Evolutionary conservation across 192 early-diverging fungal genomes (phyloP).

Genomic region (Phycomyces nitens): DNA sequence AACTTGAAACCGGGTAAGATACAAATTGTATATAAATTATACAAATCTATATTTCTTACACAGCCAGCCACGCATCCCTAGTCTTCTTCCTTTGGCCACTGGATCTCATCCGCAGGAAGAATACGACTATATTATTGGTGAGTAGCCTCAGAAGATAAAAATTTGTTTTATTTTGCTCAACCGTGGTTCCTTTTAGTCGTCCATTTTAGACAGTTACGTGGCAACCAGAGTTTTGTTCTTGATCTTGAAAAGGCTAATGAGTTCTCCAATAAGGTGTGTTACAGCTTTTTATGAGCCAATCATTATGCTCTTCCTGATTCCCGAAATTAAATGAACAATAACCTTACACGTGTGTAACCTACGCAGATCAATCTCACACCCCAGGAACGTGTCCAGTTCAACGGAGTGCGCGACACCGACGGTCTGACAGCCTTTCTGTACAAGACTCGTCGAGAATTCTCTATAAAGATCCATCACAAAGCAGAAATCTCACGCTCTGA

Average conservation of each 20-base stretch:
- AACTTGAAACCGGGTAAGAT: not conserved
- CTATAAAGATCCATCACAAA: slow-evolving; percentile 36
- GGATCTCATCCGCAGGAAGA: not conserved
- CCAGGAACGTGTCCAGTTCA: slow-evolving; percentile 26
- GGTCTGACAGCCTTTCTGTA: slow-evolving; percentile 28
- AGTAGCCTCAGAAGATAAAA: no score
- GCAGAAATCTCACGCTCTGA: slow-evolving; percentile 3
- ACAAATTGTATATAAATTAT: not conserved
- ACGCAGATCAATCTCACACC: slow-evolving; percentile 21
- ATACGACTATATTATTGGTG: not conserved
- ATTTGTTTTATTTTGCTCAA: not conserved
- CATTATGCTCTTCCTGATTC: not conserved
- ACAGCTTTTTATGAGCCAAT: not conserved
- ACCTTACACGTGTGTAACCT: not conserved
- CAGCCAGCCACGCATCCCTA: no score
- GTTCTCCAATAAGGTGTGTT: slow-evolving; percentile 21
- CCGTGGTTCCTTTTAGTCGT: slow-evolving; percentile 27
- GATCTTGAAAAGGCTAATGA: slow-evolving; percentile 23
- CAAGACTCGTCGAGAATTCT: slow-evolving; percentile 24
- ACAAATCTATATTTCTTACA: not conserved
- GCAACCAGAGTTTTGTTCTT: slow-evolving; percentile 27
- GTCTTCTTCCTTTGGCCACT: not conserved
- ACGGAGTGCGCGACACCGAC: slow-evolving; percentile 31
- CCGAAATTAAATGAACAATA: no score
- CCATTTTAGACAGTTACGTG: slow-evolving; percentile 32